Evolutionary conservation across 768 basidiomycete genomes (phyloP).

Genomic region (Rhizopogon roseolus): DNA sequence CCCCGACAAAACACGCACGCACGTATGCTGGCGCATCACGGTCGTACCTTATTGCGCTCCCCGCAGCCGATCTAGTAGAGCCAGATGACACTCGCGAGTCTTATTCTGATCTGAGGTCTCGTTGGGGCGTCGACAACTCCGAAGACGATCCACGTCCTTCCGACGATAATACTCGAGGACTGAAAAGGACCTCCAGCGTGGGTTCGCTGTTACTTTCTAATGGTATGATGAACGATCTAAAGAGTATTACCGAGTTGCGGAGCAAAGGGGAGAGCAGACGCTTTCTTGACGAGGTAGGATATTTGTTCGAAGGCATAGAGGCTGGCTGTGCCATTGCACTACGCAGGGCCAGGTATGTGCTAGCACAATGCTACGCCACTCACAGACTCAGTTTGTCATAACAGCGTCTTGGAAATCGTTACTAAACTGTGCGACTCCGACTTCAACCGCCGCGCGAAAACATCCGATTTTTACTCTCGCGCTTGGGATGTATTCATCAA

Average conservation of each 20-base stretch:
- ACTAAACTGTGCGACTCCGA: slow-evolving; percentile 69
- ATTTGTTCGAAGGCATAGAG: slow-evolving; percentile 78
- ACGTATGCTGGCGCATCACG: slow-evolving; percentile 77
- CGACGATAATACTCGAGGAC: slow-evolving; percentile 9
- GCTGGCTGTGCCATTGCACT: slow-evolving; percentile 45
- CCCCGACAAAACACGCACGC: slow-evolving; percentile 36
- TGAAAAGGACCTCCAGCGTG: slow-evolving; percentile 14
- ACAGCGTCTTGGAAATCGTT: slow-evolving; percentile 72
- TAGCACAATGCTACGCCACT: not conserved
- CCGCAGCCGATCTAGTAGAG: slow-evolving; percentile 48
- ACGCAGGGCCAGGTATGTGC: slow-evolving; percentile 59
- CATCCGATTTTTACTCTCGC: slow-evolving; percentile 63
- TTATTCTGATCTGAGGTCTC: slow-evolving; percentile 65
- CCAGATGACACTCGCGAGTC: slow-evolving; percentile 49
- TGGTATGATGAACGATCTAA: slow-evolving; percentile 68
- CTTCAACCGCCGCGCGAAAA: slow-evolving; percentile 76
- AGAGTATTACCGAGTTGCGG: slow-evolving; percentile 76
- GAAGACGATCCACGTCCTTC: slow-evolving; percentile 60
- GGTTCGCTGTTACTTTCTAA: slow-evolving; percentile 40
- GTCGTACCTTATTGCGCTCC: slow-evolving; percentile 71
- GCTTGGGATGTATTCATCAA: slow-evolving; percentile 64
- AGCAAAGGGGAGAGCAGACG: slow-evolving; percentile 77
- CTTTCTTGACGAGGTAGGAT: slow-evolving; percentile 82
- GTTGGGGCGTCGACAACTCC: slow-evolving; percentile 79
- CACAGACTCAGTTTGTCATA: not conserved